Percentiles rank a stretch among this genome's conserved stretches.
Evolutionary conservation across 371 early-diverging fungal species (phyloP).

Genomic region (Mortierella sp.): DNA sequence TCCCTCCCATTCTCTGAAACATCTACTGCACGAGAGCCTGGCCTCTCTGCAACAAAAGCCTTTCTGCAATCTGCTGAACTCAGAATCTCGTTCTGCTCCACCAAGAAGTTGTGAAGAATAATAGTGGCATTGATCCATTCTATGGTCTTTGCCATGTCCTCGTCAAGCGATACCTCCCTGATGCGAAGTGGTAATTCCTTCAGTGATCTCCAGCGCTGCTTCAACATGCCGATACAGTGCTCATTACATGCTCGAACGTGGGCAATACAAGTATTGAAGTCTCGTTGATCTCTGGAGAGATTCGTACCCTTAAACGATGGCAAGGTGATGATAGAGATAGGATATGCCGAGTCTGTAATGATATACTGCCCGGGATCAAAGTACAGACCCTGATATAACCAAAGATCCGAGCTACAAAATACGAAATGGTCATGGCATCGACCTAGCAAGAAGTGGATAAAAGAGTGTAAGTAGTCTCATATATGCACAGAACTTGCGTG

Average conservation of each 20-base stretch:
- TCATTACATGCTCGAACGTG: conserved; percentile 22
- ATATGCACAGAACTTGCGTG: no score
- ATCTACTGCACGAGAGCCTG: no score
- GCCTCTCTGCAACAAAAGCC: no score
- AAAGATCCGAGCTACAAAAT: background rate
- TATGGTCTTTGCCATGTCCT: background rate
- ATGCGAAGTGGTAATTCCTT: conserved; percentile 10
- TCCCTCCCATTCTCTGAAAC: no score
- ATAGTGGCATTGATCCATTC: background rate
- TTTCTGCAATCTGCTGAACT: no score
- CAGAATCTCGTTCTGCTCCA: no score
- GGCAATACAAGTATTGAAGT: conserved; percentile 25
- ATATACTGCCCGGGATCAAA: conserved; percentile 9
- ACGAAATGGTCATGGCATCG: no score
- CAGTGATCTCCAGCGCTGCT: conserved; percentile 6
- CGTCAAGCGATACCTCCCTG: background rate
- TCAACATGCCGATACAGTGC: conserved; percentile 19
- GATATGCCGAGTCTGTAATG: conserved; percentile 18
- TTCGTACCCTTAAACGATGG: conserved; percentile 1
- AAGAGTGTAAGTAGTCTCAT: no score
- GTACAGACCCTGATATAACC: background rate
- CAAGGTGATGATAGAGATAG: background rate
- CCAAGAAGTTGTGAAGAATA: background rate
- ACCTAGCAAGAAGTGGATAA: no score
- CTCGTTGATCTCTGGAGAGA: conserved; percentile 2